Evolutionary conservation across 352 stramenopile species (phyloP), one percentile per base, ranked within the genome.

Genomic region (Phytophthora hybrid): DNA sequence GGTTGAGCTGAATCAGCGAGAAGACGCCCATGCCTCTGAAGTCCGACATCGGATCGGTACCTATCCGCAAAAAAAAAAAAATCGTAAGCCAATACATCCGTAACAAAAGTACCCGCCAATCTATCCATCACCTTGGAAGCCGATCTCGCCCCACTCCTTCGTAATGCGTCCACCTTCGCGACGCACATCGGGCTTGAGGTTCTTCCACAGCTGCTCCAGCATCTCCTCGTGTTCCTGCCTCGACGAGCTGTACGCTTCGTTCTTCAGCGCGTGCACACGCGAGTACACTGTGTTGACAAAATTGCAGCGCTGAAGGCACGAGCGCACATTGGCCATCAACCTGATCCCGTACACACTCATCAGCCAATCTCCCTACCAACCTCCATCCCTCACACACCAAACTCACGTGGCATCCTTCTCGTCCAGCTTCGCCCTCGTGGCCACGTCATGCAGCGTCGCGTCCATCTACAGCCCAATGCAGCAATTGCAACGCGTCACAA

Each of bases 91-190:
- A 7, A 46, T n/a, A 13, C 37, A 46, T 2, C 23, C 16, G 13
- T 46, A 46, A n/a, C 11, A 46, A 0, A 31, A 31, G 26, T 31
- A 31, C 6, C 26, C 3, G 26, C 26, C 26, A 31, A 0, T 0
- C 26, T 31, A 7, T 31, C 26, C 3, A 31, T 2, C 61, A 93
- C 89, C 89, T 89, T 96, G 88, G 54, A 96, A 96, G 29, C 90
- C 90, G 56, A 96, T 95, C 47, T 96, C 90, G 32, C 85, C 87
- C 90, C 90, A 96, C 49, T 96, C 90, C 70, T 95, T 96, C 2
- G 90, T 96, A 63, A 94, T 93, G 1, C 90, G 81, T 29, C 90
- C 90, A 51, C 88, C 87, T 39, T 78, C 74, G 58, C 90, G 88
- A 65, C 90, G 90, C 18, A 94, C 77, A 51, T 90, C 77, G 1